Percentiles rank a stretch among this genome's conserved stretches.
Conservation (phyloP, 805 yeast genomes). For the Maudiozyma serrabonitensis region DNA sequence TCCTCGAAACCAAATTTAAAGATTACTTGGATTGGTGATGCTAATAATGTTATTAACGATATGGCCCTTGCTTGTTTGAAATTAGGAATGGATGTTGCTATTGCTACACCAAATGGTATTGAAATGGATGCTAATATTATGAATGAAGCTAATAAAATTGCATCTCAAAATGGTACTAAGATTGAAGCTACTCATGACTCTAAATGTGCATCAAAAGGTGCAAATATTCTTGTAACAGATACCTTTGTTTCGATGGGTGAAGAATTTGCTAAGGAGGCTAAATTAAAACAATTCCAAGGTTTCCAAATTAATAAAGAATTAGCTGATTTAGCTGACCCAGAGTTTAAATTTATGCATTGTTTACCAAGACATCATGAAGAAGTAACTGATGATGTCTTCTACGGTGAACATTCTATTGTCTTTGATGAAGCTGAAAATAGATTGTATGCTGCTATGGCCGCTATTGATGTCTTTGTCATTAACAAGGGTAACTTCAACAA, state of each 20-base stretch:
- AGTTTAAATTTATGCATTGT: constrained; percentile 95
- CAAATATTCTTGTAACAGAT: constrained; percentile 85
- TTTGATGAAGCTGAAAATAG: constrained; percentile 96
- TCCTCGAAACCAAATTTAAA: constrained; percentile 40
- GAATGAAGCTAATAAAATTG: constrained; percentile 43
- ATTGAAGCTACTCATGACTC: constrained; percentile 67
- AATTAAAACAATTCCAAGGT: constrained; percentile 73
- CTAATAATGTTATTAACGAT: constrained; percentile 93
- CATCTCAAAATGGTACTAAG: constrained; percentile 39
- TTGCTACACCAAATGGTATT: constrained; percentile 17
- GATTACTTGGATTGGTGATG: constrained; percentile 93
- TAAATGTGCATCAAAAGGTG: constrained; percentile 54
- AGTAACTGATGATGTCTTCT: constrained; percentile 88
- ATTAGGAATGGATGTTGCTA: constrained; percentile 54
- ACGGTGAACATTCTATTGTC: constrained; percentile 72
- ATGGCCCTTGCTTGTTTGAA: constrained; percentile 79
- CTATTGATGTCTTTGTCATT: constrained; percentile 77
- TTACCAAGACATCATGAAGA: constrained; percentile 93
- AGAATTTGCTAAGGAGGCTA: constrained; percentile 64
- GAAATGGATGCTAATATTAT: constrained; percentile 46
- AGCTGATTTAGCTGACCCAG: constrained; percentile 48
- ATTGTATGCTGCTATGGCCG: constrained; percentile 92
- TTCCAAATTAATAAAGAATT: constrained; percentile 72
- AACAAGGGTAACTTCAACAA: constrained; percentile 57
- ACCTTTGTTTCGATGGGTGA: constrained; percentile 98